These are phyloP conservation scores for Clathrospora elynae DNA, from an alignment of 2,329 filamentous ascomycete species.

Conservation along the genomic window DNA sequence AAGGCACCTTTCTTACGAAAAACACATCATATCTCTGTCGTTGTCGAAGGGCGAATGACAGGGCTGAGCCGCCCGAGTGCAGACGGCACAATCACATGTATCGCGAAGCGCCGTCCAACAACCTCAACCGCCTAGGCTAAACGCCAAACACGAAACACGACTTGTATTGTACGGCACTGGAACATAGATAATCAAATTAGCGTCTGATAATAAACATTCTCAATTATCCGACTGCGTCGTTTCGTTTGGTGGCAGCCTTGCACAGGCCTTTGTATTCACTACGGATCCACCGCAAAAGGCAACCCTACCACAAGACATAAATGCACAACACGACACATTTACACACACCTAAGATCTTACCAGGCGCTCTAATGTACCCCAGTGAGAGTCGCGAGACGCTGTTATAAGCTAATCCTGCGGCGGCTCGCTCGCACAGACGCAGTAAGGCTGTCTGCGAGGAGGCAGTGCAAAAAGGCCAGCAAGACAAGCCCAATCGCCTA, in stretches of 20 bases:
- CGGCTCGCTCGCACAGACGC: constrained; percentile 5
- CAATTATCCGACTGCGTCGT: too few relatives aligned
- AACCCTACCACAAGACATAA: too few relatives aligned
- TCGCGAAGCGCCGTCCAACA: constrained; percentile 9
- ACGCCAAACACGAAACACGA: not conserved
- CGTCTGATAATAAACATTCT: too few relatives aligned
- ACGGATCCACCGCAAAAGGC: too few relatives aligned
- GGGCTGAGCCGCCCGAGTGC: constrained; percentile 4
- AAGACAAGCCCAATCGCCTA: not conserved
- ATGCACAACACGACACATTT: too few relatives aligned
- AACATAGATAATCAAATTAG: too few relatives aligned
- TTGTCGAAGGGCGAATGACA: constrained; percentile 1
- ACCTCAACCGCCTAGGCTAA: not conserved
- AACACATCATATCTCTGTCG: not conserved
- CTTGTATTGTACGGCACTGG: not conserved
- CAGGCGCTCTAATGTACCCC: too few relatives aligned
- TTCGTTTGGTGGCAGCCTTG: too few relatives aligned
- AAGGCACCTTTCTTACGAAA: not conserved
- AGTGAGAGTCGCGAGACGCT: too few relatives aligned
- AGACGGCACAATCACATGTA: constrained; percentile 8
- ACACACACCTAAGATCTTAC: too few relatives aligned
- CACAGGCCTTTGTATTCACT: too few relatives aligned
- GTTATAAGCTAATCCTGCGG: constrained; percentile 1
- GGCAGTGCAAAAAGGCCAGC: constrained; percentile 12
- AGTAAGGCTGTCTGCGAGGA: constrained; percentile 9